phyloP scores from a whole-genome alignment of 2,329 filamentous ascomycete species.

The Pyrenophora tritici-repentis region DNA sequence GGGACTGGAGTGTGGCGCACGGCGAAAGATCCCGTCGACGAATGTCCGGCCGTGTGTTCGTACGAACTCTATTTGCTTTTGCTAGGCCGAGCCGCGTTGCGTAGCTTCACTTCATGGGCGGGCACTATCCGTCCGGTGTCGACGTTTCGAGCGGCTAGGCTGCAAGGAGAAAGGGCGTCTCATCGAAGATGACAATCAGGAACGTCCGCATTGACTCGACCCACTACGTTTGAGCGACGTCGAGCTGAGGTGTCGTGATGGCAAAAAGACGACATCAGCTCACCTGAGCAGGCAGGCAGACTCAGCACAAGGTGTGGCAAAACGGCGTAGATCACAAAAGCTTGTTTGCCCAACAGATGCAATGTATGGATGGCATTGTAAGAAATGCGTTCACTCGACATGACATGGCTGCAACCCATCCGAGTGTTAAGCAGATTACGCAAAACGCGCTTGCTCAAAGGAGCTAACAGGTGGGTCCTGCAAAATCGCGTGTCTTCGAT shows the following conservation, averaged over 20 bases:
- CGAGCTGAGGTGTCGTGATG: constrained; percentile 1
- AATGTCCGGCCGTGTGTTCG: constrained; percentile 11
- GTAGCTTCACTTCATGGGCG: no score
- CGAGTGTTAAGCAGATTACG: constrained; percentile 8
- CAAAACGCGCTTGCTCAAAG: constrained; percentile 6
- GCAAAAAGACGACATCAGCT: neutral
- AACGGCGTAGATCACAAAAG: constrained; percentile 12
- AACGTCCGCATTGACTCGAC: constrained; percentile 26
- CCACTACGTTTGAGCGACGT: constrained; percentile 26
- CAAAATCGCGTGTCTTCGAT: constrained; percentile 28
- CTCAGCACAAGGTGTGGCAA: constrained; percentile 9
- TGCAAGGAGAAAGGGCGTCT: constrained; percentile 15
- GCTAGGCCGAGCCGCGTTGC: constrained; percentile 1
- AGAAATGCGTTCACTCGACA: constrained; percentile 14
- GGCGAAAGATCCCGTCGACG: constrained; percentile 1
- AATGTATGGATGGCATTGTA: constrained; percentile 5
- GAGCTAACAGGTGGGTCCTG: constrained; percentile 20
- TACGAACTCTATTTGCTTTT: constrained; percentile 17
- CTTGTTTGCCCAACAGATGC: constrained; percentile 12
- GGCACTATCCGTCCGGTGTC: neutral
- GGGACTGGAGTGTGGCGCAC: constrained; percentile 1
- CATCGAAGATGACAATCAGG: constrained; percentile 26
- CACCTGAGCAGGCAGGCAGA: neutral
- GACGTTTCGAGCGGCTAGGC: constrained; percentile 18
- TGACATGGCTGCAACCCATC: constrained; percentile 4